Evolutionary conservation across 2,329 filamentous ascomycete genomes (phyloP).

Genomic region (Lasiodiplodia hormozganensis): DNA sequence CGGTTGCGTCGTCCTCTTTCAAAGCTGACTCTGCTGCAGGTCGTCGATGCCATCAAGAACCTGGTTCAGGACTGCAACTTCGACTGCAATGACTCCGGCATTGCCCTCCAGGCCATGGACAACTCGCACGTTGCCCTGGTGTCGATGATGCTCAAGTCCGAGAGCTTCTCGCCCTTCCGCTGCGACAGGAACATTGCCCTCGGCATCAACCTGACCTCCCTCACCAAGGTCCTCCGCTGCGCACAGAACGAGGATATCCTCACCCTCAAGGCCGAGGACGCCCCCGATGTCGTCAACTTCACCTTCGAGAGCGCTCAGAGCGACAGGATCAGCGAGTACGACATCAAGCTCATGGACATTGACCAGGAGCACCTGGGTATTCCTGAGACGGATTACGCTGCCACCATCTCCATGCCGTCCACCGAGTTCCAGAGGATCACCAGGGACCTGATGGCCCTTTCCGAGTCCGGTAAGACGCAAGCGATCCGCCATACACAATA

Average conservation of each 20-base stretch:
- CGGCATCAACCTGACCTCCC: constrained; percentile 93
- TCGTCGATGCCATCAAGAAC: constrained; percentile 99
- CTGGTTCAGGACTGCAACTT: constrained; percentile 99
- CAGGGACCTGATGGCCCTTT: constrained; percentile 87
- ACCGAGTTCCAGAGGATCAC: constrained; percentile 94
- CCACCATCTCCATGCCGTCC: constrained; percentile 87
- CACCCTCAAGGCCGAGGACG: constrained; percentile 96
- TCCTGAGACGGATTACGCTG: constrained; percentile 97
- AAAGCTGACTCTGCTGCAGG: constrained; percentile 59
- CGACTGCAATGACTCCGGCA: constrained; percentile 99
- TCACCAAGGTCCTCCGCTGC: constrained; percentile 96
- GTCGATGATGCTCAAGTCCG: constrained; percentile 97
- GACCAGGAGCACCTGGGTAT: constrained; percentile 99
- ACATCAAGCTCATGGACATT: constrained; percentile 99
- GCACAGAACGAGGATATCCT: constrained; percentile 94
- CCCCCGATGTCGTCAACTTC: constrained; percentile 93
- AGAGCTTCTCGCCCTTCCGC: constrained; percentile 92
- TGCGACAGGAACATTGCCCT: constrained; percentile 99
- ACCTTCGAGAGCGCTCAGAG: constrained; percentile 89
- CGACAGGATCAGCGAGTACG: constrained; percentile 96
- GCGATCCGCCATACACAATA: neutral
- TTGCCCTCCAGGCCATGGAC: constrained; percentile 99
- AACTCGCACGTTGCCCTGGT: constrained; percentile 99
- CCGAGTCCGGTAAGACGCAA: constrained; percentile 80
- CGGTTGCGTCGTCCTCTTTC: neutral